phyloP scores from a whole-genome alignment of 805 yeast genomes.

The Hanseniaspora pseudoguilliermondii region DNA sequence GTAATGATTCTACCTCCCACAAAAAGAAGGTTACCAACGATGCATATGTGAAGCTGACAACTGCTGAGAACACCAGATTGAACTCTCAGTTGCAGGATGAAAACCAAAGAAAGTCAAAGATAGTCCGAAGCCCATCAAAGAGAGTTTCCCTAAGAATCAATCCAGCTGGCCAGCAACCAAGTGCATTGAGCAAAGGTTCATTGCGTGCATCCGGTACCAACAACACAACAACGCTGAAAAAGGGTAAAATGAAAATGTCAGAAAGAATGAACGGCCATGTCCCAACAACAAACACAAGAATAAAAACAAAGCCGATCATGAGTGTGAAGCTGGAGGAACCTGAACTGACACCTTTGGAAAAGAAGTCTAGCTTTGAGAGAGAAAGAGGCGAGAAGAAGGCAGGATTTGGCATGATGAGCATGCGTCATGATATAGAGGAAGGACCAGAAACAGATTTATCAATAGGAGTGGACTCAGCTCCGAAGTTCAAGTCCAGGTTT shows the following conservation, averaged over 20 bases:
- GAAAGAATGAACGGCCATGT: conserved; percentile 13
- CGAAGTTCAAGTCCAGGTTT: conserved; percentile 41
- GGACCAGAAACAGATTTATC: conserved; percentile 14
- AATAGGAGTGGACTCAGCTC: conserved; percentile 3
- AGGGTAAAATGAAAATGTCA: neutral
- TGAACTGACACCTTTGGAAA: conserved; percentile 25
- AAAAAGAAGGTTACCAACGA: conserved; percentile 15
- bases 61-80: conserved; percentile 67
- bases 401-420: conserved; percentile 30
- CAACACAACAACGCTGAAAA: neutral
- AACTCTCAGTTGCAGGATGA: conserved; percentile 48
- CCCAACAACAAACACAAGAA: conserved; percentile 13
- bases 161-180: neutral
- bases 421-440: conserved; percentile 24
- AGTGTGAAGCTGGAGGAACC: conserved; percentile 26
- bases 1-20: conserved; percentile 12
- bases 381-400: conserved; percentile 25
- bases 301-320: conserved; percentile 15
- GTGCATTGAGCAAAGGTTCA: neutral
- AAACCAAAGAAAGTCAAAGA: conserved; percentile 12
- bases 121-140: conserved; percentile 12
- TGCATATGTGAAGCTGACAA: conserved; percentile 55
- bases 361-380: conserved; percentile 48
- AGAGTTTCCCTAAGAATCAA: conserved; percentile 7
- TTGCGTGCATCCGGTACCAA: neutral